These are phyloP conservation scores for Calonectria crousiana DNA, from an alignment of 2,329 filamentous ascomycete species.

Conservation along the genomic window DNA sequence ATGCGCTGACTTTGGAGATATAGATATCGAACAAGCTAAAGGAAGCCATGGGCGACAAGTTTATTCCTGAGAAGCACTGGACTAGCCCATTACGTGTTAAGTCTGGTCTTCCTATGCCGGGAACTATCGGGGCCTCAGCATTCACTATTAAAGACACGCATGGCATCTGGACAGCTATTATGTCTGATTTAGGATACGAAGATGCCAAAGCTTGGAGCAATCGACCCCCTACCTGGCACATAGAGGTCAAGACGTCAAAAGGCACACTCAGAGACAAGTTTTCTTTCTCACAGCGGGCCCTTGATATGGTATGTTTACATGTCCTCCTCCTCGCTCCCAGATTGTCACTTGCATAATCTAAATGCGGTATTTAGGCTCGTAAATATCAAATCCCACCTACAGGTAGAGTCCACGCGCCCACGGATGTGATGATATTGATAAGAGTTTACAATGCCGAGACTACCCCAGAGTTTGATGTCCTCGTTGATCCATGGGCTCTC, in stretches of 20 bases:
- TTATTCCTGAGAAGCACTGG: neutral
- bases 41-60: neutral
- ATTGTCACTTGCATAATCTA: neutral
- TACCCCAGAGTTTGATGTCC: neutral
- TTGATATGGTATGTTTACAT: neutral
- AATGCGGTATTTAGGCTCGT: neutral
- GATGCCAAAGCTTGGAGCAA: neutral
- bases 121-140: neutral
- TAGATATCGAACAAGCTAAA: neutral
- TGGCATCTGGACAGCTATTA: neutral
- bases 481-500: neutral
- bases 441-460: neutral
- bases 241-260: neutral
- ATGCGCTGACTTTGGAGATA: neutral
- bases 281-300: neutral
- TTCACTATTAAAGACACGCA: neutral
- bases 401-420: neutral
- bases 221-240: neutral
- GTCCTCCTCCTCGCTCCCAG: neutral
- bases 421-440: neutral
- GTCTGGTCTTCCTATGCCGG: neutral
- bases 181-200: neutral
- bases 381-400: neutral
- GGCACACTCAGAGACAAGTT: neutral
- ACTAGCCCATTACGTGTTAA: neutral